Evolutionary conservation across 495 filamentous ascomycete species (phyloP).

Genomic region (Filosporella fistucella): DNA sequence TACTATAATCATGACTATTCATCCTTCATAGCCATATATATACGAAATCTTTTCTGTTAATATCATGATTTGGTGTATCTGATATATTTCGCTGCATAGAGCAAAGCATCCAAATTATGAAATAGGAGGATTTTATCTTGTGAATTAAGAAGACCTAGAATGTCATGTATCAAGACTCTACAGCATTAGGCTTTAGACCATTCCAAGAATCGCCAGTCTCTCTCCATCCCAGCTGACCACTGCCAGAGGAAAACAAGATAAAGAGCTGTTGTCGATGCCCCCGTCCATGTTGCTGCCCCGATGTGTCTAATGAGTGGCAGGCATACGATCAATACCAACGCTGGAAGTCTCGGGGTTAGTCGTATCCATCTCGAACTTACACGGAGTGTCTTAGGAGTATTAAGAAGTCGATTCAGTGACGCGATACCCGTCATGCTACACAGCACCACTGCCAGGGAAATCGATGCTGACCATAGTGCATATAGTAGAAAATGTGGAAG

Average conservation of each 20-base stretch:
- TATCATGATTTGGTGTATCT: too few relatives aligned
- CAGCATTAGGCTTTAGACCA: too few relatives aligned
- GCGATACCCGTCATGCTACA: conserved; percentile 20
- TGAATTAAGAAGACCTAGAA: too few relatives aligned
- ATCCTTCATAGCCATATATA: too few relatives aligned
- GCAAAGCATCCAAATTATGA: too few relatives aligned
- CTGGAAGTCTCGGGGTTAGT: conserved; percentile 14
- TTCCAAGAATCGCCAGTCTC: conserved; percentile 19
- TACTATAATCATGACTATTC: too few relatives aligned
- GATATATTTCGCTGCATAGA: too few relatives aligned
- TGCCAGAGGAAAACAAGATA: conserved; percentile 24
- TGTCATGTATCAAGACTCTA: too few relatives aligned
- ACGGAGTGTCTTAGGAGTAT: conserved; percentile 19
- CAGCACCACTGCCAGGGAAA: conserved; percentile 15
- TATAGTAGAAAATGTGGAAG: background rate
- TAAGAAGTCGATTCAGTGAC: conserved; percentile 20
- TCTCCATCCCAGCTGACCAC: conserved; percentile 21
- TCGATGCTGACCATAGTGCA: conserved; percentile 23
- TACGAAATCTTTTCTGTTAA: too few relatives aligned
- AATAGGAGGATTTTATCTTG: too few relatives aligned
- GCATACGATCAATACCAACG: conserved; percentile 17
- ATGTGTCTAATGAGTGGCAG: conserved; percentile 17
- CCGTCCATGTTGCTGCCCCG: conserved; percentile 4
- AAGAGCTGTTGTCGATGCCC: conserved; percentile 8
- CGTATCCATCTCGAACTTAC: conserved; percentile 25